Conservation (phyloP, 352 stramenopile genomes). For the Globisporangium mamillatum region DNA sequence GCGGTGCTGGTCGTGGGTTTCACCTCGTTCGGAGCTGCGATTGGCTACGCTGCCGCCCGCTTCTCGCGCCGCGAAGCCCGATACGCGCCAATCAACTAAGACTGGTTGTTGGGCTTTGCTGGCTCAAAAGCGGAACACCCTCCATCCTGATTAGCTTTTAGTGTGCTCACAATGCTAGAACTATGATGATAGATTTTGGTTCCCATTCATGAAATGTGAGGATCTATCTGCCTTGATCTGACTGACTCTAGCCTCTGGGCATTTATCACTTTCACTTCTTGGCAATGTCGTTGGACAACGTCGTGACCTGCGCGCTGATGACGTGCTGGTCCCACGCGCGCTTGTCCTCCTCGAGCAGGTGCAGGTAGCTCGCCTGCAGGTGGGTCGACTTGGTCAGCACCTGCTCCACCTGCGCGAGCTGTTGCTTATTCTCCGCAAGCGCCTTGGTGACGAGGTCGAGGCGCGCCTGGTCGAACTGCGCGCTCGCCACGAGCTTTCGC, state of each 20-base stretch:
- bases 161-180: not conserved
- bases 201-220: not conserved
- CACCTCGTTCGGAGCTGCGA: slow-evolving; percentile 17
- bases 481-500: slow-evolving; percentile 47
- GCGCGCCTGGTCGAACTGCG: slow-evolving; percentile 55
- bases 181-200: not conserved
- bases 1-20: slow-evolving; percentile 10
- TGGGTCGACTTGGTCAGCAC: slow-evolving; percentile 66
- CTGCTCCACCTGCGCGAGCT: slow-evolving; percentile 48
- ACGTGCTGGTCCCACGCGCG: slow-evolving; percentile 15
- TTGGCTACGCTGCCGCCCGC: slow-evolving; percentile 15
- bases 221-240: too few relatives aligned
- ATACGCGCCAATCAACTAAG: slow-evolving; percentile 21
- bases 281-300: not conserved
- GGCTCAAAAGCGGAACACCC: not conserved
- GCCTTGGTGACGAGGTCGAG: slow-evolving; percentile 40
- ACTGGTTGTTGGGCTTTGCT: not conserved
- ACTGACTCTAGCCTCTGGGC: too few relatives aligned
- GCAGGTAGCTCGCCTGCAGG: slow-evolving; percentile 67
- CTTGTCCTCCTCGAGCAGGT: slow-evolving; percentile 38
- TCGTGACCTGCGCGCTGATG: not conserved
- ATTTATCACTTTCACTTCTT: not conserved
- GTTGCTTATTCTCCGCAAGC: slow-evolving; percentile 31
- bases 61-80: slow-evolving; percentile 8
- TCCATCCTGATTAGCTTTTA: not conserved